Evolutionary conservation across 1,284 basidiomycete species (phyloP).

Genomic region (Microbotryum lychnidis-dioicae): DNA sequence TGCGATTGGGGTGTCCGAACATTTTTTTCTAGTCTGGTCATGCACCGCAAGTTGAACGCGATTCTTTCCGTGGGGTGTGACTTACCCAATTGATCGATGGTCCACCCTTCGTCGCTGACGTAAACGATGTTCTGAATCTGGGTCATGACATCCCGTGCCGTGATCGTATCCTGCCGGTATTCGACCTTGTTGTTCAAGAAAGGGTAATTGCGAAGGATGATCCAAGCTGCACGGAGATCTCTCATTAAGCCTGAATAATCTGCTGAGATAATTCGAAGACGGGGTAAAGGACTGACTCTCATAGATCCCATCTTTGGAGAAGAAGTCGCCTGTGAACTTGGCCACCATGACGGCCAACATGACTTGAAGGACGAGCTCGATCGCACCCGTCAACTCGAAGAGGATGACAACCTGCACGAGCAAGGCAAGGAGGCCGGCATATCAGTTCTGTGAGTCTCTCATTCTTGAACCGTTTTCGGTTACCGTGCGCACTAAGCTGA

Average conservation of each 20-base stretch:
- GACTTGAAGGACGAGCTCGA: conserved; percentile 87
- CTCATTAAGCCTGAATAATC: neutral
- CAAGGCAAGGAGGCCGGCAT: too few species aligned
- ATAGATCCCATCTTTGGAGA: conserved; percentile 35
- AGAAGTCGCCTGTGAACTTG: conserved; percentile 48
- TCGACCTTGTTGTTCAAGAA: conserved; percentile 60
- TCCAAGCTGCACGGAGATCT: conserved; percentile 28
- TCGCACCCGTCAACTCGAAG: conserved; percentile 88
- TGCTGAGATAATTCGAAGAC: neutral
- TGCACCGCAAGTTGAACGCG: conserved; percentile 47
- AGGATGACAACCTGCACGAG: conserved; percentile 75
- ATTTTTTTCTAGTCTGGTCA: conserved; percentile 54
- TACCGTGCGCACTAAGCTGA: conserved; percentile 47
- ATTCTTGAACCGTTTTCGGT: too few species aligned
- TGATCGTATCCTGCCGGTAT: conserved; percentile 57
- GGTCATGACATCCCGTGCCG: conserved; percentile 57
- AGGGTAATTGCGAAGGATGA: conserved; percentile 51
- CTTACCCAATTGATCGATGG: conserved; percentile 6
- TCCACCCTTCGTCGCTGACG: conserved; percentile 26
- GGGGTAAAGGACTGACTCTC: conserved; percentile 19
- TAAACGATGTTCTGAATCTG: conserved; percentile 35
- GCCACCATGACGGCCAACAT: conserved; percentile 81
- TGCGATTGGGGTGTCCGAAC: conserved; percentile 36
- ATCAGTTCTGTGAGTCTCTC: too few species aligned
- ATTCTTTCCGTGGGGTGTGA: too few species aligned